These are phyloP conservation scores for Aureococcus anophagefferens DNA, from an alignment of 108 stramenopile species.

Conservation along the genomic window DNA sequence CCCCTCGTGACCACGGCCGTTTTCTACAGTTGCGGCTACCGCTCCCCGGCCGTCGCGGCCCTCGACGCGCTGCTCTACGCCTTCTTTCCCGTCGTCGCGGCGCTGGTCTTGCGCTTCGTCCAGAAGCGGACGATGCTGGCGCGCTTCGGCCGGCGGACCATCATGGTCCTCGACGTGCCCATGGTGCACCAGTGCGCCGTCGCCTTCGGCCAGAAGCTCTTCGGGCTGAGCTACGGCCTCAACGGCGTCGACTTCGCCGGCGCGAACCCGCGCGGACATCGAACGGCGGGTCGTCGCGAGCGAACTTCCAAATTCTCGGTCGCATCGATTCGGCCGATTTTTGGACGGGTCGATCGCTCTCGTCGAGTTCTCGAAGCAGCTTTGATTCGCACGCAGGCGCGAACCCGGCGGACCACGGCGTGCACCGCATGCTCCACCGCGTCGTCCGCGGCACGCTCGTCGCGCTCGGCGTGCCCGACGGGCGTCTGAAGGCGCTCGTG, in stretches of 20 bases:
- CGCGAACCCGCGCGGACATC: no score
- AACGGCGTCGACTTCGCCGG: constrained; percentile 26
- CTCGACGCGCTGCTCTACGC: constrained; percentile 26
- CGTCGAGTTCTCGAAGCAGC: no score
- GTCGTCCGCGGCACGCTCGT: constrained; percentile 26
- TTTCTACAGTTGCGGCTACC: neutral
- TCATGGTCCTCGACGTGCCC: constrained; percentile 28
- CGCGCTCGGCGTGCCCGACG: constrained; percentile 31
- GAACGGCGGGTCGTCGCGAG: no score
- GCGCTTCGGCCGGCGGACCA: constrained; percentile 25
- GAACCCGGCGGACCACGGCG: constrained; percentile 20
- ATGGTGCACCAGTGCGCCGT: constrained; percentile 21
- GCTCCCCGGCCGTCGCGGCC: neutral
- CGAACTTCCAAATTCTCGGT: no score
- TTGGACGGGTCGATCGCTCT: no score
- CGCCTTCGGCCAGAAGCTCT: constrained; percentile 25
- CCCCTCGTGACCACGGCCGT: neutral
- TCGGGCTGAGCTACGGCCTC: constrained; percentile 21
- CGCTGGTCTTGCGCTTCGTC: constrained; percentile 1
- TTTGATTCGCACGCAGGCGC: no score
- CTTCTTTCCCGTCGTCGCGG: constrained; percentile 17
- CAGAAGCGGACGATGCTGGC: constrained; percentile 19
- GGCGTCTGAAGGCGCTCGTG: constrained; percentile 13
- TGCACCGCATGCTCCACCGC: constrained; percentile 28
- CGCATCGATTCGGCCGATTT: no score